phyloP scores from a whole-genome alignment of 768 basidiomycete genomes.

The Mycena rosella region DNA sequence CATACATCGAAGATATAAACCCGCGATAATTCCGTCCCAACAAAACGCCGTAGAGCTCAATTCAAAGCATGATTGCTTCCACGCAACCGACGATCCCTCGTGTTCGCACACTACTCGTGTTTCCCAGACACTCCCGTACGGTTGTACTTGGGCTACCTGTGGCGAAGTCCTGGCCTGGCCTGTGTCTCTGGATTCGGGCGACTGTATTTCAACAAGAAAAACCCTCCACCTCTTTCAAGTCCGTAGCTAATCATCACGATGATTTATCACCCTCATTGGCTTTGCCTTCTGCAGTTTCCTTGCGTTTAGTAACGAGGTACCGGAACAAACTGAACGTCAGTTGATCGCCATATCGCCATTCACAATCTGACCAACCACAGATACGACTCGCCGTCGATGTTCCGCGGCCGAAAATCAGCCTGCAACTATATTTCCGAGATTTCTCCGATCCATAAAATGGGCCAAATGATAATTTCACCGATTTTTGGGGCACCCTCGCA shows the following conservation, averaged over 20 bases:
- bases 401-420: constrained; percentile 31
- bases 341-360: constrained; percentile 24
- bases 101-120: background rate
- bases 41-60: background rate
- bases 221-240: background rate
- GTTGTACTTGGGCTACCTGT: background rate
- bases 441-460: constrained; percentile 26
- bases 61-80: background rate
- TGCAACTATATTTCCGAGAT: constrained; percentile 9
- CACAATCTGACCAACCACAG: constrained; percentile 2
- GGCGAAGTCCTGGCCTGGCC: background rate
- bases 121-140: background rate
- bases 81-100: background rate
- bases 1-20: background rate
- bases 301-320: background rate
- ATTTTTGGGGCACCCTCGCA: constrained; percentile 4
- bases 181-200: background rate
- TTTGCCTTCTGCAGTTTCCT: background rate
- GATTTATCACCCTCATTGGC: constrained; percentile 10
- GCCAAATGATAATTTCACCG: background rate
- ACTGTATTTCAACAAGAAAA: background rate
- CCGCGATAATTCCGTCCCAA: background rate
- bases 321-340: constrained; percentile 20
- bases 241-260: constrained; percentile 7
- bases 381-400: background rate